These are phyloP conservation scores for Pseudocercospora eumusae DNA, from an alignment of 2,329 filamentous ascomycete genomes.

Conservation along the genomic window DNA sequence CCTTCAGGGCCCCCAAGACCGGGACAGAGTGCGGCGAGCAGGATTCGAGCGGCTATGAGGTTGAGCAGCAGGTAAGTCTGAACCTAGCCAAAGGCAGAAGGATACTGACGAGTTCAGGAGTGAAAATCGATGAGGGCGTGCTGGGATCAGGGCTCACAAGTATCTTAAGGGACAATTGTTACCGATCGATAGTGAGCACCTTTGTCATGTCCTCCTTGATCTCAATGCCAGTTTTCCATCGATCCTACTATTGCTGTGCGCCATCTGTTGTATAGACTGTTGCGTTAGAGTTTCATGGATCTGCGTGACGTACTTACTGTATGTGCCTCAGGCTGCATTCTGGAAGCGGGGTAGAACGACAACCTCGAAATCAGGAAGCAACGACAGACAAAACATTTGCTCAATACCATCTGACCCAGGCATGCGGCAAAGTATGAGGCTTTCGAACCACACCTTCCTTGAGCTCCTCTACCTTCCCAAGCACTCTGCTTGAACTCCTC, in stretches of 20 bases:
- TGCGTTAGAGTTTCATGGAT: not conserved
- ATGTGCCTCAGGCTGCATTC: not conserved
- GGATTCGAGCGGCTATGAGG: conserved; percentile 7
- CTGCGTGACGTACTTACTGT: not conserved
- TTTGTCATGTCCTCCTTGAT: too few relatives aligned
- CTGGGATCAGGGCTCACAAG: too few relatives aligned
- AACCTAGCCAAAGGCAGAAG: not conserved
- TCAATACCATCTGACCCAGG: not conserved
- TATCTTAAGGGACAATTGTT: too few relatives aligned
- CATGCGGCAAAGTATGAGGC: not conserved
- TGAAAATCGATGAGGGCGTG: not conserved
- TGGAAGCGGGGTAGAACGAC: not conserved
- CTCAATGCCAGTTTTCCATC: too few relatives aligned
- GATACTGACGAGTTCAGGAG: not conserved
- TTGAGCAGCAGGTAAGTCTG: not conserved
- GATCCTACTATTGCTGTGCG: not conserved
- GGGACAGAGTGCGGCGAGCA: conserved; percentile 1
- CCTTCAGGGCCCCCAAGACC: not conserved
- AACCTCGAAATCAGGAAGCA: not conserved
- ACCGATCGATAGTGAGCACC: too few relatives aligned
- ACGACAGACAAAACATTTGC: not conserved
- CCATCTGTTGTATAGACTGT: not conserved
- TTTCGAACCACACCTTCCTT: not conserved
- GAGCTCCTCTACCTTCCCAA: not conserved
- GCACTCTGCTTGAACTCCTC: not conserved